A percentile compares a stretch with the other conserved stretches of the same genome.
Conservation (phyloP, 1,284 basidiomycete genomes). For the Entoloma clypeatum region DNA sequence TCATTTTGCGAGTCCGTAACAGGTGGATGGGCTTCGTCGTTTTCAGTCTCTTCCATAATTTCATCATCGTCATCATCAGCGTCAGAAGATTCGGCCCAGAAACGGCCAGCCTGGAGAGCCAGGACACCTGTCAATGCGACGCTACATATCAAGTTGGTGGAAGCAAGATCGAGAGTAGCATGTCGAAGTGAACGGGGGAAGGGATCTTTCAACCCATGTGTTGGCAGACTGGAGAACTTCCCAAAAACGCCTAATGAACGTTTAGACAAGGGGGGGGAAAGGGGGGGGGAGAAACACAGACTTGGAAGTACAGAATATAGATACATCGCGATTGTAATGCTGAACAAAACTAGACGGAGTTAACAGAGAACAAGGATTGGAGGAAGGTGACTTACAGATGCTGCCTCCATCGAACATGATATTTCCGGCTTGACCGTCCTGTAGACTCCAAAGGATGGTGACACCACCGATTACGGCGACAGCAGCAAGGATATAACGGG, state of each 20-base stretch:
- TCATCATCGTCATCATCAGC: conserved; percentile 41
- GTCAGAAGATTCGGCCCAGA: conserved; percentile 73
- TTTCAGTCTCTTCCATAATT: conserved; percentile 33
- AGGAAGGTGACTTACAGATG: conserved; percentile 53
- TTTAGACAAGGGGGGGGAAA: conserved; percentile 9
- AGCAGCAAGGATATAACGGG: conserved; percentile 51
- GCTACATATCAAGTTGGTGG: conserved; percentile 76
- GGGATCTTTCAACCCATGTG: conserved; percentile 41
- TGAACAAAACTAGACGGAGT: conserved; percentile 59
- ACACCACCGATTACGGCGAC: conserved; percentile 56
- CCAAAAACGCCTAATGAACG: conserved; percentile 44
- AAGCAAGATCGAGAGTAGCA: conserved; percentile 70
- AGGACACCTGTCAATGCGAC: conserved; percentile 79
- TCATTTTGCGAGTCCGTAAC: conserved; percentile 28
- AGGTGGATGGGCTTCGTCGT: conserved; percentile 30
- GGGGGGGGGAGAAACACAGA: conserved; percentile 36
- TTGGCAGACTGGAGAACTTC: conserved; percentile 54
- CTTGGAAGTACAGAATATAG: conserved; percentile 70
- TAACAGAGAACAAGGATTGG: conserved; percentile 5
- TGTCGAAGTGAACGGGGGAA: conserved; percentile 55
- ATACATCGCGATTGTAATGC: conserved; percentile 64
- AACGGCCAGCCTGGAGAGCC: conserved; percentile 72
- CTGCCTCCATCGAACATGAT: conserved; percentile 86
- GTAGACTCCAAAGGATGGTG: conserved; percentile 71
- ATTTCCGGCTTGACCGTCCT: conserved; percentile 72